Percentiles rank a stretch among this genome's conserved stretches.
Conservation (phyloP, 2,329 filamentous ascomycete genomes). For the Paramyrothecium sp. region DNA sequence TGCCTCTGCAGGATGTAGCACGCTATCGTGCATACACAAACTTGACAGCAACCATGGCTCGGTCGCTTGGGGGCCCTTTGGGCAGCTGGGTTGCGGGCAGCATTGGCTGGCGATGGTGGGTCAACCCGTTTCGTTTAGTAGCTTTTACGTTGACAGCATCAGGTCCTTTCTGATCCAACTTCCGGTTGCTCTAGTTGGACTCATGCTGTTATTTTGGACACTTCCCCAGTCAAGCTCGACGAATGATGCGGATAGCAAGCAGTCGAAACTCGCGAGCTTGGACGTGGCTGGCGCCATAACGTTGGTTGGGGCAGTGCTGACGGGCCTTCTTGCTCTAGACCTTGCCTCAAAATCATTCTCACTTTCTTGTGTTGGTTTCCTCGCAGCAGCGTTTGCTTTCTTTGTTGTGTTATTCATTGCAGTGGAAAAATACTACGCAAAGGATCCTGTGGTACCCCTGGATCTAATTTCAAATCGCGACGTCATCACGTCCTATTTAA, state of each 20-base stretch:
- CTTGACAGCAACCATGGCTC: slow-evolving; percentile 2
- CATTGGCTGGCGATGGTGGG: slow-evolving; percentile 9
- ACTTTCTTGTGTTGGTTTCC: not conserved
- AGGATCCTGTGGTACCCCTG: slow-evolving; percentile 7
- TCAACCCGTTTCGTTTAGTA: not conserved
- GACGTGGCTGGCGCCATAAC: not conserved
- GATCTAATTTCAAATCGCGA: slow-evolving; percentile 3
- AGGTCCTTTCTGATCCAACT: not conserved
- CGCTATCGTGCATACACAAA: slow-evolving; percentile 5
- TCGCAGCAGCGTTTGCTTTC: not conserved
- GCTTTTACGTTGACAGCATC: not conserved
- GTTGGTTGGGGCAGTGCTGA: not conserved
- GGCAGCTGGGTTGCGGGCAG: slow-evolving; percentile 6
- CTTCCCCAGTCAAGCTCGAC: not conserved
- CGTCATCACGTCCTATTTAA: slow-evolving; percentile 2
- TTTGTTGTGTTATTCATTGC: not conserved
- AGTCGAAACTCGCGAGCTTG: not conserved
- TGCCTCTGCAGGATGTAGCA: not conserved
- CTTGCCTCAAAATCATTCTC: not conserved
- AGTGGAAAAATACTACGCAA: not conserved
- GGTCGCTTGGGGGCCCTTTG: slow-evolving; percentile 4
- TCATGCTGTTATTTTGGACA: not conserved
- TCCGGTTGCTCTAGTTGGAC: not conserved
- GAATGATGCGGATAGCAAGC: not conserved
- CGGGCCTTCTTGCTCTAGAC: not conserved